Percentiles rank a stretch among this genome's conserved stretches.
These are phyloP conservation scores for Neoboletus subvelutipes DNA, from an alignment of 768 basidiomycete genomes.

Conservation along the genomic window DNA sequence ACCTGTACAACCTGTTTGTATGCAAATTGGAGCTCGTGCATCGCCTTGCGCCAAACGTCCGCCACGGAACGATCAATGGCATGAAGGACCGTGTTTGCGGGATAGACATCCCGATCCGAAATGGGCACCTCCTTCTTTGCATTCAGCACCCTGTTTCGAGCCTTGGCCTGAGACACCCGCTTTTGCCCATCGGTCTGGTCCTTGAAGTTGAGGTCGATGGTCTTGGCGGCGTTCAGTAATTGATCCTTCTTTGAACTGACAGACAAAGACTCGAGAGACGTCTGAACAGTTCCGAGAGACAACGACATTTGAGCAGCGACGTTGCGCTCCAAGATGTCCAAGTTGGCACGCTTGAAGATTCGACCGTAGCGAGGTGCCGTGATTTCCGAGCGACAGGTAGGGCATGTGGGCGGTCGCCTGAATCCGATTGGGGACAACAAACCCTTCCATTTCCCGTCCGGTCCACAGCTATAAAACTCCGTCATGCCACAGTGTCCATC, in stretches of 20 bases:
- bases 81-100: conserved; percentile 24
- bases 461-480: conserved; percentile 45
- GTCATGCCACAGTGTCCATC: conserved; percentile 56
- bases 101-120: conserved; percentile 29
- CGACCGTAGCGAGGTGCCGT: conserved; percentile 61
- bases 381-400: conserved; percentile 58
- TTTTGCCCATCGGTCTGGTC: conserved; percentile 3
- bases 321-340: conserved; percentile 68
- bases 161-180: conserved; percentile 5
- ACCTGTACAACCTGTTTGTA: conserved; percentile 44
- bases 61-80: conserved; percentile 33
- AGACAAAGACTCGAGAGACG: conserved; percentile 30
- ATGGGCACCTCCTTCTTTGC: conserved; percentile 22
- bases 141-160: conserved; percentile 16
- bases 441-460: conserved; percentile 43
- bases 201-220: conserved; percentile 19
- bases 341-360: conserved; percentile 56
- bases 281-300: conserved; percentile 36
- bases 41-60: conserved; percentile 40
- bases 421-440: conserved; percentile 42
- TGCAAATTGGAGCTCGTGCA: conserved; percentile 34
- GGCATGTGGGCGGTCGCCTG: conserved; percentile 52
- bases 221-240: not conserved
- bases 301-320: conserved; percentile 52
- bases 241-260: conserved; percentile 21